Evolutionary conservation across 108 stramenopile species (phyloP), one percentile per base, ranked within the genome.

Genomic region (Seminavis robusta): DNA sequence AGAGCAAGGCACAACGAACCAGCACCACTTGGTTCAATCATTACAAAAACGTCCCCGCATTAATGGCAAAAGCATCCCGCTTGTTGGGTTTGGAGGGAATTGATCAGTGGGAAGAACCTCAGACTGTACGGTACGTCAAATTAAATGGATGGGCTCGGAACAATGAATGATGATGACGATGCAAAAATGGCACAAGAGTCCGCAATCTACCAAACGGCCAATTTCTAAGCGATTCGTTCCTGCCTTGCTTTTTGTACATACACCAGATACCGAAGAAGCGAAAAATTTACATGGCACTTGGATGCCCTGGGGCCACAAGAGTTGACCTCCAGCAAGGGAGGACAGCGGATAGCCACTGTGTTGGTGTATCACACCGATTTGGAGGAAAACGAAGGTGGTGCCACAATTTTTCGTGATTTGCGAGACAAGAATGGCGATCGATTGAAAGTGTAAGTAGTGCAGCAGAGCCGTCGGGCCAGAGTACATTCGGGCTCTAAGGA

Each of bases 211-310:
- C n/a, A n/a, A n/a, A n/a, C n/a, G n/a, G n/a, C n/a, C n/a, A n/a
- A n/a, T n/a, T n/a, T n/a, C n/a, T n/a, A n/a, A n/a, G n/a, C n/a
- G n/a, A n/a, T n/a, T n/a, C n/a, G n/a, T n/a, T n/a, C n/a, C n/a
- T n/a, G n/a, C n/a, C n/a, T n/a, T n/a, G n/a, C n/a, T n/a, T n/a
- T n/a, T n/a, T n/a, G n/a, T n/a, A n/a, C 36, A 37, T 37, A 37
- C 36, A 7, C 5, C 9, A 68, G 76, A 31, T 88, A 88, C 47
- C 71, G 79, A 31, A 57, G 72, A 15, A 72, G 52, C n/a, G 86
- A 92, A 55, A 81, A 81, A 47, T 92, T 88, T 50, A 88, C 84
- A 3, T 92, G 90, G 90, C 90, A 92, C 61, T 52, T 88, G 17
- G 90, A 92, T 61, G 90, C 86, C 1, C 53, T 92, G 16, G 69